Percentiles rank a stretch among this genome's conserved stretches.
Conservation (phyloP, 2,329 filamentous ascomycete genomes). For the Fusarium nematophilum region DNA sequence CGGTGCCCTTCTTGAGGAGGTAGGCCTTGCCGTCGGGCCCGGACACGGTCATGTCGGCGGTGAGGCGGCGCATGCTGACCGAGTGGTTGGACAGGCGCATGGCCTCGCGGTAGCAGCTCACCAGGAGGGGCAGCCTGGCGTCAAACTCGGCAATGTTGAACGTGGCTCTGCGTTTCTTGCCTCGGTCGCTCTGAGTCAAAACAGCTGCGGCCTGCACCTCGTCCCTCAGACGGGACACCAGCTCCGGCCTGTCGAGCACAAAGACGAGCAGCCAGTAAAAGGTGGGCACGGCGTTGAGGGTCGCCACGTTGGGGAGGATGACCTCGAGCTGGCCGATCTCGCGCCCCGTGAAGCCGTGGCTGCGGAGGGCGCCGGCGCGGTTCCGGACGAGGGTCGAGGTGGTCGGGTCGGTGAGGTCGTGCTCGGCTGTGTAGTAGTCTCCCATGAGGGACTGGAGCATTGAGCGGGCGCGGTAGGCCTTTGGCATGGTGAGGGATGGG, state of each 20-base stretch:
- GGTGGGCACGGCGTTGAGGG: constrained; percentile 51
- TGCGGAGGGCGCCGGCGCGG: constrained; percentile 44
- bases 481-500: constrained; percentile 45
- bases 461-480: constrained; percentile 44
- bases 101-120: constrained; percentile 58
- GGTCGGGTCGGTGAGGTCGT: constrained; percentile 43
- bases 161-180: constrained; percentile 21
- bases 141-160: constrained; percentile 54
- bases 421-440: constrained; percentile 46
- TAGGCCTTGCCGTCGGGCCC: constrained; percentile 40
- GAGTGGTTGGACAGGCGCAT: constrained; percentile 55
- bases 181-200: neutral
- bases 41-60: constrained; percentile 53
- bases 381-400: constrained; percentile 43
- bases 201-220: constrained; percentile 30
- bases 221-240: constrained; percentile 31
- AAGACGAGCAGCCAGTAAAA: constrained; percentile 51
- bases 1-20: constrained; percentile 45
- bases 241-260: constrained; percentile 43
- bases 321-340: constrained; percentile 48
- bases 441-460: constrained; percentile 43
- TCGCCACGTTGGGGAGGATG: constrained; percentile 44
- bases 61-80: constrained; percentile 54
- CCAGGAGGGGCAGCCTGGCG: constrained; percentile 54
- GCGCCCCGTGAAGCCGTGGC: constrained; percentile 41